phyloP scores from a whole-genome alignment of 192 early-diverging fungal species.

The Coemansia sp. region DNA sequence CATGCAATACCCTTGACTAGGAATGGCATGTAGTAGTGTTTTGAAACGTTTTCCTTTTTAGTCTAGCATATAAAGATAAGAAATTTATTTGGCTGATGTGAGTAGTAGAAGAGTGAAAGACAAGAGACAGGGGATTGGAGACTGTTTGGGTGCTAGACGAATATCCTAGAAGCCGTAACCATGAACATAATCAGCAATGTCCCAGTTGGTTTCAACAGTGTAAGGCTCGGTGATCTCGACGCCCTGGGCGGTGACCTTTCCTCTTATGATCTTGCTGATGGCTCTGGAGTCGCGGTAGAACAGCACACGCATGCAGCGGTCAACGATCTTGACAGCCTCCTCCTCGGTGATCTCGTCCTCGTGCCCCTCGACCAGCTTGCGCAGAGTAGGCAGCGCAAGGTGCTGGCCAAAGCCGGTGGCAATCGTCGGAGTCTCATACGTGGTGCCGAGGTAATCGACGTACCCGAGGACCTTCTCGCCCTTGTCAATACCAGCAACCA shows the following conservation, averaged over 20 bases:
- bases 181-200: conserved; percentile 75
- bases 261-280: conserved; percentile 92
- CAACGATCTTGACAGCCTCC: conserved; percentile 80
- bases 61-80: no score
- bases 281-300: conserved; percentile 94
- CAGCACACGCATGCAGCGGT: conserved; percentile 90
- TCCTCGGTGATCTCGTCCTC: conserved; percentile 88
- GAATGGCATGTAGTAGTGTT: no score
- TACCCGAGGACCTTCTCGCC: conserved; percentile 86
- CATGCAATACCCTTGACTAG: no score
- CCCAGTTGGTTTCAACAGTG: conserved; percentile 87
- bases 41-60: no score
- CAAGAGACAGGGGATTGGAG: conserved; percentile 1
- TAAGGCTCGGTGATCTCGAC: conserved; percentile 87
- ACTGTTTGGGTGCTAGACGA: neutral
- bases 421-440: conserved; percentile 87
- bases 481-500: conserved; percentile 84
- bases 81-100: neutral
- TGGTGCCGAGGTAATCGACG: conserved; percentile 90
- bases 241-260: conserved; percentile 83
- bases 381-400: conserved; percentile 87
- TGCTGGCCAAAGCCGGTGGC: conserved; percentile 94
- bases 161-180: conserved; percentile 72
- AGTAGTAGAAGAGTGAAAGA: neutral
- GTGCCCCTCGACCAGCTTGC: conserved; percentile 86